Evolutionary conservation across 805 yeast species (phyloP), one percentile per base, ranked within the genome.

Genomic region (Teunomyces barrocoloradensis): DNA sequence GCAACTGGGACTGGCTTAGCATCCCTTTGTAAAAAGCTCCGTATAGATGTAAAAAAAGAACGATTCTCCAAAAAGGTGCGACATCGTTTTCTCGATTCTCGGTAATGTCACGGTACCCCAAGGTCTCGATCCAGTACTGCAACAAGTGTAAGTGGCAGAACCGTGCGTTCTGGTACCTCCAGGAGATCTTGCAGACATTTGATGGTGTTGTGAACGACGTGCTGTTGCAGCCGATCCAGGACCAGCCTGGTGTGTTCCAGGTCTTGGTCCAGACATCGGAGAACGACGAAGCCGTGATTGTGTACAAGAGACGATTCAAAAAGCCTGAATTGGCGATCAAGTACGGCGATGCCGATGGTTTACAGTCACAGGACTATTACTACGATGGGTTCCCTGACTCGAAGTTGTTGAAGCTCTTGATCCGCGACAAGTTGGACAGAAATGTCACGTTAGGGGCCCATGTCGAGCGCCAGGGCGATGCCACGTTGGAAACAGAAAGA

Each of bases 351-450:
- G 29, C 15, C 6, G 56, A 53, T 29, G 56, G 56, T 2, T 32
- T 34, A 30, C 68, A 63, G 20, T 57, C 65, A 49, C 64, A 63
- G 15, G 53, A 51, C 3, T 66, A 60, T 54, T 63, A 65, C 36
- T 64, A 80, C 44, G 87, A 81, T 30, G 96, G 96, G 29, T 89
- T 89, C 62, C 97, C 97, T 0, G 96, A 90, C 61, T 81, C 92
- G 13, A 90, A 89, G 60, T 77, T 81, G 12, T 66, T 90, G 53
- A 89, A 90, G 64, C 83, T 82, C 49, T 69, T 77, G 43, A 79
- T 89, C 4, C 66, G 94, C 51, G 79, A 83, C 52, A 57, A 66
- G 5, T 64, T 85, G n/a, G 77, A 71, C 42, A 29, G 40, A 20
- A 23, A 13, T 12, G 28, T 37, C n/a, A 23, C 15, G 40, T 37